These are phyloP conservation scores for Avena eriantha DNA, from an alignment of 176 grass and related monocot species.

Conservation along the genomic window DNA sequence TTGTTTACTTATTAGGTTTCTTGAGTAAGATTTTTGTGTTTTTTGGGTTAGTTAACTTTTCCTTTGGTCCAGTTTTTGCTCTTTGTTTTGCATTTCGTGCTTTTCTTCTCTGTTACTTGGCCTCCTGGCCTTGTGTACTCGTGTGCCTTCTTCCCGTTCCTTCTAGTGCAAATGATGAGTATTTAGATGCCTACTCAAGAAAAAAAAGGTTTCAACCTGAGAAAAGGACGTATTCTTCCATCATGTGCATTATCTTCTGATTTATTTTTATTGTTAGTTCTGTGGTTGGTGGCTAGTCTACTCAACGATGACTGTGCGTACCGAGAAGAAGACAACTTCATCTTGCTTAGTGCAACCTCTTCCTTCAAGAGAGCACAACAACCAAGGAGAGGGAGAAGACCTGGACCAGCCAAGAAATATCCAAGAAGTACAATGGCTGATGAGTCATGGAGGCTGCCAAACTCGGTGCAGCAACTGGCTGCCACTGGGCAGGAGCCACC, in stretches of 20 bases:
- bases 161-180: background rate
- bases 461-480: conserved; percentile 39
- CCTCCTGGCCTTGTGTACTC: background rate
- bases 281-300: background rate
- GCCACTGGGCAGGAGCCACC: conserved; percentile 30
- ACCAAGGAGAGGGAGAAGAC: background rate
- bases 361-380: background rate
- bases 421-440: conserved; percentile 34
- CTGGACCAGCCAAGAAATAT: background rate
- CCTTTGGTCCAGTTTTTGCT: background rate
- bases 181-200: background rate
- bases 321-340: background rate
- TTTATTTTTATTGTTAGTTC: background rate
- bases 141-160: background rate
- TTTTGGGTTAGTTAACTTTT: background rate
- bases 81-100: background rate
- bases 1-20: background rate
- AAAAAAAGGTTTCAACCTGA: background rate
- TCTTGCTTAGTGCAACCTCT: background rate
- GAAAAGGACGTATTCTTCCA: background rate
- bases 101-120: background rate
- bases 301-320: background rate
- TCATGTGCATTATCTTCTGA: background rate
- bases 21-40: background rate
- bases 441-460: conserved; percentile 46